These are phyloP conservation scores for Pyrenochaeta sp. DNA, from an alignment of 2,329 filamentous ascomycete species.

Conservation along the genomic window DNA sequence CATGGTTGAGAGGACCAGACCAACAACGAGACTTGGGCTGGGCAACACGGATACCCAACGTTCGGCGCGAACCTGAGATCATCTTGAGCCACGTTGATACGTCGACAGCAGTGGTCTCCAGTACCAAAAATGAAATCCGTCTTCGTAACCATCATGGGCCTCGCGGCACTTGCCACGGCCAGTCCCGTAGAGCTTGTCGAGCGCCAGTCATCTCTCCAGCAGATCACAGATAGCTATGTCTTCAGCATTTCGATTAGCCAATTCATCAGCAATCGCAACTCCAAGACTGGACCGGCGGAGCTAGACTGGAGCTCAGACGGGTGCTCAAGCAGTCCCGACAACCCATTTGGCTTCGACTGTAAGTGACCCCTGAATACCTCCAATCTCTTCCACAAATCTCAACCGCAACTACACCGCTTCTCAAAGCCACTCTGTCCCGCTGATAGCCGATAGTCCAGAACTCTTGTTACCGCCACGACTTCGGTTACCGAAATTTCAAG, in stretches of 20 bases:
- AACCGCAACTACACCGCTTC: neutral
- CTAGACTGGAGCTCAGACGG: constrained; percentile 50
- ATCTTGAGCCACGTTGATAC: neutral
- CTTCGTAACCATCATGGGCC: neutral
- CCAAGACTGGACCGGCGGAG: constrained; percentile 48
- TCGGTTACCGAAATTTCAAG: constrained; percentile 63
- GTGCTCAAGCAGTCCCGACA: constrained; percentile 45
- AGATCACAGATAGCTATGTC: constrained; percentile 57
- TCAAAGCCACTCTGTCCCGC: neutral
- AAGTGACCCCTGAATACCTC: neutral
- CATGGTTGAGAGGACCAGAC: neutral
- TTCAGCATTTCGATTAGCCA: constrained; percentile 54
- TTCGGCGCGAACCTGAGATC: neutral
- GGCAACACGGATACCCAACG: neutral
- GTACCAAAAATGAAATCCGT: neutral
- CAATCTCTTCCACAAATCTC: neutral
- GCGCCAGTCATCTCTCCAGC: neutral
- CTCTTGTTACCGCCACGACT: constrained; percentile 62
- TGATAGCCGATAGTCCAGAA: constrained; percentile 21
- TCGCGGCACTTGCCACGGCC: neutral
- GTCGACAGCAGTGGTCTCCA: neutral
- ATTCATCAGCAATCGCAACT: constrained; percentile 55
- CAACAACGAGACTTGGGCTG: neutral
- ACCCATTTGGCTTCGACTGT: constrained; percentile 45
- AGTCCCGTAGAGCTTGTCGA: neutral